Base-by-base conservation (phyloP, 495 filamentous ascomycete species). In the Echria macrotheca region DNA sequence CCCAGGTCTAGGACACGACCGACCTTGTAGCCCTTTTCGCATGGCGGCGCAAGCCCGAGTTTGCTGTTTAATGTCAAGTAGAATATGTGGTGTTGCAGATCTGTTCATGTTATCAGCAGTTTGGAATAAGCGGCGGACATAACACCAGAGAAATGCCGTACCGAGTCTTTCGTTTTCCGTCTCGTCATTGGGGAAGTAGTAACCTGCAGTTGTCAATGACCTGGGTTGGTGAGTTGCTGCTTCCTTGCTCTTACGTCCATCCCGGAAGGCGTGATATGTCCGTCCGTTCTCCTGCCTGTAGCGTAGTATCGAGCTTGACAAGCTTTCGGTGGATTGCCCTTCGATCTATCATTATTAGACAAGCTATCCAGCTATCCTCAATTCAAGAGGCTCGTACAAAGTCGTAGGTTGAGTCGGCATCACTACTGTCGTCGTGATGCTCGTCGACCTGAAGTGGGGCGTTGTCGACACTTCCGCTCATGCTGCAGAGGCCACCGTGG, bases 21-120 rank as follows among this genome's bases (percentile, higher is more conserved):
- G 10, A 19, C 15, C 8, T 14, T 29, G 25, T 8, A 15, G 18
- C 4, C 15, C 11, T 10, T 18, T 2, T 19, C 15, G 15, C 14
- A 2, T 14, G 24, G 40, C 26, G 42, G 42, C 25, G 25, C 42
- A 12, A 44, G 42, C 8, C 42, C 26, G n/a, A 44, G 25, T 5
- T 44, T 44, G 7, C 42, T 26, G n/a, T 32, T 22, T 11, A 44
- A 10, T 8, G 42, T 44, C 9, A 44, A 26, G 32, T 44, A 44
- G 25, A 24, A 44, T 5, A 44, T 14, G 25, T 44, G 42, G 26
- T 44, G 42, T n/a, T 44, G 42, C 2, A 44, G n/a, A n/a, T 44
- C 42, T 44, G 11, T 2, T 11, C 8, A 10, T 21, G 38, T 41
- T 11, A 22, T 1, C n/a, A n/a, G n/a, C n/a, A n/a, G n/a, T n/a